A percentile compares a stretch with the other conserved stretches of the same genome.
Conservation (phyloP, 306 rosid genomes). For the Glycyrrhiza uralensis region DNA sequence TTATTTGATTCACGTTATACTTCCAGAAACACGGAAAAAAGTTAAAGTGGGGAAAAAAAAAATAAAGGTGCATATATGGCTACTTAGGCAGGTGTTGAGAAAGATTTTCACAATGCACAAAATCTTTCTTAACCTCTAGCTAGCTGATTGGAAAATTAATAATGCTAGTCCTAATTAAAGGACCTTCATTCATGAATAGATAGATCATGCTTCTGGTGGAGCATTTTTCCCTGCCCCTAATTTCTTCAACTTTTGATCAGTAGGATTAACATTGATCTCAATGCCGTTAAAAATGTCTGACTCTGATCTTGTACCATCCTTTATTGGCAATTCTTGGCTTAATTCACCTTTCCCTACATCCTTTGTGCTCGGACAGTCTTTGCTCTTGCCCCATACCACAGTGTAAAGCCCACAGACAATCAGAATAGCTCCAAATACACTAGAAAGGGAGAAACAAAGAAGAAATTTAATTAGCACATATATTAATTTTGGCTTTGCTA, state of each 20-base stretch:
- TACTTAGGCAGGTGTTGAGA: background rate
- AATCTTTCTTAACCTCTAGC: slow-evolving; percentile 33
- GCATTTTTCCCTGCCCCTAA: slow-evolving; percentile 19
- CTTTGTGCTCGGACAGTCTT: slow-evolving; percentile 37
- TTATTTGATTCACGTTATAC: slow-evolving; percentile 32
- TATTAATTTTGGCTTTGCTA: too few relatives aligned
- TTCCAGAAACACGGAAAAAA: background rate
- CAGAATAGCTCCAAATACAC: slow-evolving; percentile 76
- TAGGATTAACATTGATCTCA: slow-evolving; percentile 31
- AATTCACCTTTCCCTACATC: slow-evolving; percentile 35
- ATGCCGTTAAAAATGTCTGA: slow-evolving; percentile 21
- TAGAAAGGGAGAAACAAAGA: slow-evolving; percentile 1
- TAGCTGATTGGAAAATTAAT: slow-evolving; percentile 27
- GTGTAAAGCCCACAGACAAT: slow-evolving; percentile 87
- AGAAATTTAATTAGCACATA: slow-evolving; percentile 1
- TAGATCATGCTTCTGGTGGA: slow-evolving; percentile 7
- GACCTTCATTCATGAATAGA: too few relatives aligned
- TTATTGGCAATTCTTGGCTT: slow-evolving; percentile 60
- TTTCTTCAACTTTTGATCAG: slow-evolving; percentile 23
- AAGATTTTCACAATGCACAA: slow-evolving; percentile 41
- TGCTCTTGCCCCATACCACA: slow-evolving; percentile 96
- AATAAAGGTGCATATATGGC: slow-evolving; percentile 6
- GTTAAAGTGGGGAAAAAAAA: slow-evolving; percentile 1
- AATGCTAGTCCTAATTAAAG: background rate
- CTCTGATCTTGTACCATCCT: slow-evolving; percentile 28